Evolutionary conservation across 805 yeast species (phyloP), one percentile per base, ranked within the genome.

Genomic region (Kazachstania viticola): DNA sequence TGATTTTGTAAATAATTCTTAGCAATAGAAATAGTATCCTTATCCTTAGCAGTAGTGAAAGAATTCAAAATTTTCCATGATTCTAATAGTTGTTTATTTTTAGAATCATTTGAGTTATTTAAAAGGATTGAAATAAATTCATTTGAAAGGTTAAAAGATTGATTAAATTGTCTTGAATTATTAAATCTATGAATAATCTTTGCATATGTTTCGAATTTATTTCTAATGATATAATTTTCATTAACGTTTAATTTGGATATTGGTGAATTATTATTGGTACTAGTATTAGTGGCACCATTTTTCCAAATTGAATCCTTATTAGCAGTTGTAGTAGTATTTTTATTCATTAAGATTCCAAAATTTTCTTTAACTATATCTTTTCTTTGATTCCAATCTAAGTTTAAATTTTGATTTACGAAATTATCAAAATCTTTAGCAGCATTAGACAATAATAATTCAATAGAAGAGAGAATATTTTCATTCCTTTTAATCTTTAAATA

Each of bases 371-470:
- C 68, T 44, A 77, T 80, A 39, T 74, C 73, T 46, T 83, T 77
- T 40, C 83, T 73, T 30, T 71, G 71, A 35, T 73, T 73, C 96
- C 97, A 91, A 54, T 87, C 95, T 29, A 80, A 65, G 3, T 79
- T 62, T 17, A 91, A 65, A 45, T 78, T 81, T 39, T 75, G 72
- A 44, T 68, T 75, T 37, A 88, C 75, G 51, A 75, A 81, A 27
- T 56, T 58, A 52, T 87, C 95, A 56, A 88, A 91, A 49, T 85
- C 95, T 34, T 67, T 67, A 3, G 93, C 77, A 4, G 94, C 85
- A 14, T 73, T 58, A 2, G 69, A 59, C 37, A 87, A 66, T 0
- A 85, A 69, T 44, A 76, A 84, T 49, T 87, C 95, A 40, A 88
- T 84, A 4, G 94, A 79, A 15, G 78, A 66, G 28, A 85, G 57